Percentiles rank a stretch among this genome's conserved stretches.
phyloP scores from a whole-genome alignment of 2,329 filamentous ascomycete species.

The Cordyceps militaris region DNA sequence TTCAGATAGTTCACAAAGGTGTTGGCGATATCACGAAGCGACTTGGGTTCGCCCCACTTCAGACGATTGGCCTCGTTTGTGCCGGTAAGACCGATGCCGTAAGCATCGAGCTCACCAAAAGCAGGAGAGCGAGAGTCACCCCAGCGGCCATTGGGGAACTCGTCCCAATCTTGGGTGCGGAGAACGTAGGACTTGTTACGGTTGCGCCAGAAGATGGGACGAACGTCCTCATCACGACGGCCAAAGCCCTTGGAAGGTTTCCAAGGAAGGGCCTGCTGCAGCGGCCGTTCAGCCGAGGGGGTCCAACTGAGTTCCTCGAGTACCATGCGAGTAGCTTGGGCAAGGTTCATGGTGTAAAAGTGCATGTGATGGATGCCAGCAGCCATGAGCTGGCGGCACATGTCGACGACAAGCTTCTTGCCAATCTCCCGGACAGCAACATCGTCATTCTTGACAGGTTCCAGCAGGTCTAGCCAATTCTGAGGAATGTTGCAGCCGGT shows the following conservation, averaged over 20 bases:
- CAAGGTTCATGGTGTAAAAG: constrained; percentile 99
- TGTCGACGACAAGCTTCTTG: constrained; percentile 75
- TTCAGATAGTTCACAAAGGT: constrained; percentile 82
- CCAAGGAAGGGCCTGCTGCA: constrained; percentile 92
- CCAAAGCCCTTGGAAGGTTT: constrained; percentile 87
- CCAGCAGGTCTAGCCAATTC: constrained; percentile 72
- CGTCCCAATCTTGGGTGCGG: constrained; percentile 96
- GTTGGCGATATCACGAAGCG: constrained; percentile 70
- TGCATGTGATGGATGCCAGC: constrained; percentile 83
- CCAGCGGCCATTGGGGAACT: constrained; percentile 98
- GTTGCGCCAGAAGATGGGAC: constrained; percentile 98
- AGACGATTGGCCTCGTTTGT: constrained; percentile 95
- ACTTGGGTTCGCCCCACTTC: constrained; percentile 82
- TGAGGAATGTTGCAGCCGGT: constrained; percentile 80
- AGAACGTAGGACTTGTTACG: constrained; percentile 92
- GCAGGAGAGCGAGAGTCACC: constrained; percentile 94
- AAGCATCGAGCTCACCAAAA: constrained; percentile 90
- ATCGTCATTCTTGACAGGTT: constrained; percentile 96
- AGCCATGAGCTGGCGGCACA: constrained; percentile 80
- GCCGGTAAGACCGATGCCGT: constrained; percentile 87
- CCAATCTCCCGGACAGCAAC: constrained; percentile 85
- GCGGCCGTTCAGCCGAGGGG: constrained; percentile 67
- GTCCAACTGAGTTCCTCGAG: constrained; percentile 82
- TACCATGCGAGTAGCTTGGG: constrained; percentile 87
- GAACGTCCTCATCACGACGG: constrained; percentile 86